phyloP scores from a whole-genome alignment of 2,329 filamentous ascomycete genomes.

The Pleomassaria siparia region DNA sequence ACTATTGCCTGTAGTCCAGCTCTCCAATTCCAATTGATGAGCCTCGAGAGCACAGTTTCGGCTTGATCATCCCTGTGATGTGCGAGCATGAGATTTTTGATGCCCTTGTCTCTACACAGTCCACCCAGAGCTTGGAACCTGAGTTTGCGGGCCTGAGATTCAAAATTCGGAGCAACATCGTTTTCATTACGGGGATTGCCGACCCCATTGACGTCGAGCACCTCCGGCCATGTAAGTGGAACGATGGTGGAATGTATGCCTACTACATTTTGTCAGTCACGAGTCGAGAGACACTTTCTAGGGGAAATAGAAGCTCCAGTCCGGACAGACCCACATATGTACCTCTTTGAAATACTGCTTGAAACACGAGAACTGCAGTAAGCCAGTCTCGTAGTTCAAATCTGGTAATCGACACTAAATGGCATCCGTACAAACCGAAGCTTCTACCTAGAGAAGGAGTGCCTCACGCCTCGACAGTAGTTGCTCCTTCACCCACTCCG shows the following conservation, averaged over 20 bases:
- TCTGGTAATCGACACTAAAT: too few species aligned
- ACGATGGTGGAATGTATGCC: constrained; percentile 34
- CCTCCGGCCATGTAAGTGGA: constrained; percentile 42
- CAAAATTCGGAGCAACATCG: constrained; percentile 62
- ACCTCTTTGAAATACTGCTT: too few species aligned
- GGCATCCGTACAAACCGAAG: too few species aligned
- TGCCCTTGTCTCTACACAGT: constrained; percentile 55
- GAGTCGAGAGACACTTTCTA: too few species aligned
- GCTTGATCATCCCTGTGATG: constrained; percentile 92
- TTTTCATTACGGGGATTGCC: not conserved
- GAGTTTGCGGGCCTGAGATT: constrained; percentile 71
- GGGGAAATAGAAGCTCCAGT: too few species aligned
- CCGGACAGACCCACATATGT: too few species aligned
- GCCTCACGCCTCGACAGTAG: constrained; percentile 49
- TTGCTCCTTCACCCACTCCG: constrained; percentile 51
- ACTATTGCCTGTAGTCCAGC: constrained; percentile 74
- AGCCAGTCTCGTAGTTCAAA: too few species aligned
- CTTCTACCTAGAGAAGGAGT: not conserved
- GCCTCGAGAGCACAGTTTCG: constrained; percentile 82
- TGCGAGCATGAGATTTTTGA: constrained; percentile 70
- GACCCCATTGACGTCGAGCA: constrained; percentile 30
- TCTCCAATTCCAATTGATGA: constrained; percentile 67
- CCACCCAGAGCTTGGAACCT: constrained; percentile 72
- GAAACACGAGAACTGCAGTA: too few species aligned
- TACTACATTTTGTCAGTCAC: constrained; percentile 23